Evolutionary conservation across 2,329 filamentous ascomycete genomes (phyloP).

Genomic region (Chrysoporthe puriensis): DNA sequence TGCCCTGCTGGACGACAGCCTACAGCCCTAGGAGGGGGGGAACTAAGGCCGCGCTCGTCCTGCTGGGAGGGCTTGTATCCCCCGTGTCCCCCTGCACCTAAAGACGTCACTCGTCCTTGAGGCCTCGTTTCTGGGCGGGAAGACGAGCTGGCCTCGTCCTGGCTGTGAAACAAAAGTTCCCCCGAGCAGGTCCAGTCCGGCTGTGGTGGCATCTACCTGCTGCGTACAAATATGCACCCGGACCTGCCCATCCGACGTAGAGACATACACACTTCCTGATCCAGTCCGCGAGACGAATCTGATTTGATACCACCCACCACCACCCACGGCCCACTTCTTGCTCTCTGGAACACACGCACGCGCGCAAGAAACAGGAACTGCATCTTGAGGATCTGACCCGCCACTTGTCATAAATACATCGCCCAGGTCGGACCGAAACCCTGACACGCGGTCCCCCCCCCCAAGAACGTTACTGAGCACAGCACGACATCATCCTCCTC

Average conservation of each 20-base stretch:
- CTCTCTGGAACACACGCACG: no score
- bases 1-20: background rate
- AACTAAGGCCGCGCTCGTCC: background rate
- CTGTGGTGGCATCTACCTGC: background rate
- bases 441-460: background rate
- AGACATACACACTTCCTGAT: background rate
- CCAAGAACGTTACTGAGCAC: slow-evolving; percentile 4
- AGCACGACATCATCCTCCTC: background rate
- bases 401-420: slow-evolving; percentile 15
- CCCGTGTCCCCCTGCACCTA: background rate
- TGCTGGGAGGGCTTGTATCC: no score
- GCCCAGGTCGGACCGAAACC: background rate
- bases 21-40: background rate
- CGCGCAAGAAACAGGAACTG: background rate
- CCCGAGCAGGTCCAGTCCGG: no score
- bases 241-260: background rate
- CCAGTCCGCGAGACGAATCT: background rate
- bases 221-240: background rate
- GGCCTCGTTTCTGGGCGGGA: background rate
- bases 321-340: slow-evolving; percentile 7
- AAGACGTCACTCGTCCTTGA: slow-evolving; percentile 2
- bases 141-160: background rate
- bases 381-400: background rate
- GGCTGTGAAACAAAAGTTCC: background rate
- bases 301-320: background rate